Conservation (phyloP, 257 asterid species). For the Catharanthus roseus region DNA sequence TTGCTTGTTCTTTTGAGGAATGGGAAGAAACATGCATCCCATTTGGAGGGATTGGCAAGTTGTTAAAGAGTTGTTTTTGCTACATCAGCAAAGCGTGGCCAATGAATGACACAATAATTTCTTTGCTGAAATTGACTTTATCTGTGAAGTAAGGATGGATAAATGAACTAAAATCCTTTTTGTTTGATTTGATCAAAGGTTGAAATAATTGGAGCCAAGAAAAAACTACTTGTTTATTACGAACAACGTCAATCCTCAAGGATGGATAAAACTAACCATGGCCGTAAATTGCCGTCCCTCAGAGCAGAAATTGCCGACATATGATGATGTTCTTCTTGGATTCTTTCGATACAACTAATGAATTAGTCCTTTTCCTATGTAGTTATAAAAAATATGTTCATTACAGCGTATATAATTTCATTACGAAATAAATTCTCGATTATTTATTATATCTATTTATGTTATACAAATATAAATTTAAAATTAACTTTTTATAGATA, state of each 20-base stretch:
- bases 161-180: not conserved
- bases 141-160: not conserved
- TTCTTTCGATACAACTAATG: too few relatives aligned
- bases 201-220: not conserved
- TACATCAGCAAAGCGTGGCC: constrained; percentile 20
- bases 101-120: not conserved
- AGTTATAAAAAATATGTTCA: not conserved
- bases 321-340: too few relatives aligned
- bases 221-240: constrained; percentile 2
- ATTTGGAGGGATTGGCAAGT: not conserved
- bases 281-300: too few relatives aligned
- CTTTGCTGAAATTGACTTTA: not conserved
- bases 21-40: constrained; percentile 6
- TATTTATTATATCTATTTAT: too few relatives aligned
- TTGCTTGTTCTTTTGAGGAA: not conserved
- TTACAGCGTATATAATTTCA: too few relatives aligned
- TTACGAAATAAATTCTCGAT: too few relatives aligned
- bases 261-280: not conserved
- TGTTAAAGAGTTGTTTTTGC: not conserved
- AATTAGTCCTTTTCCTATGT: not conserved
- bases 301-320: too few relatives aligned
- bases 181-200: not conserved
- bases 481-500: too few relatives aligned
- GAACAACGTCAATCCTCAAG: not conserved
- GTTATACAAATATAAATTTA: too few relatives aligned